Conservation (phyloP, 2,329 filamentous ascomycete genomes). For the Mariannaea elegans region DNA sequence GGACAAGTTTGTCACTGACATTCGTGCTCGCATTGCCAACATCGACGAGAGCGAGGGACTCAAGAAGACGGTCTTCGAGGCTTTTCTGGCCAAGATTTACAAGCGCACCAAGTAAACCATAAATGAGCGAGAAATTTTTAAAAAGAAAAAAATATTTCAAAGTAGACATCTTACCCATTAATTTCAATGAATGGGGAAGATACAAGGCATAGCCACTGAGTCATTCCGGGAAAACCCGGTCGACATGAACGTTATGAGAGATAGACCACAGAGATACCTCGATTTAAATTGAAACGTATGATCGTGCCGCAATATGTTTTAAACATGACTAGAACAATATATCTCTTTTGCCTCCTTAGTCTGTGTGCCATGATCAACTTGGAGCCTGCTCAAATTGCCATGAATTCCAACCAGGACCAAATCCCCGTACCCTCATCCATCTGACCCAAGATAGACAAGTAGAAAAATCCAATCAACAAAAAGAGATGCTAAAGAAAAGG, state of each 20-base stretch:
- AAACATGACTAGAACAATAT: constrained; percentile 10
- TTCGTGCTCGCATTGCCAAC: constrained; percentile 77
- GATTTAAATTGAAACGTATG: constrained; percentile 4
- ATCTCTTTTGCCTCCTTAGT: constrained; percentile 10
- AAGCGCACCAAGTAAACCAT: constrained; percentile 85
- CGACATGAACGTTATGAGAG: constrained; percentile 15
- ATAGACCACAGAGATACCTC: constrained; percentile 7
- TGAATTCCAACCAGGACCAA: background rate
- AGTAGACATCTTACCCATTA: background rate
- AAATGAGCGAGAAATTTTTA: too few relatives aligned
- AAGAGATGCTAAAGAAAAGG: constrained; percentile 1
- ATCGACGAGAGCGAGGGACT: constrained; percentile 89
- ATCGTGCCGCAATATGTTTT: constrained; percentile 3
- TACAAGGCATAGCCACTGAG: background rate
- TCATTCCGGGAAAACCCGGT: background rate
- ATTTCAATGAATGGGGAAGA: background rate
- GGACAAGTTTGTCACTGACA: constrained; percentile 82
- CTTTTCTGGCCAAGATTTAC: constrained; percentile 96
- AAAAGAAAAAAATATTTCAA: constrained; percentile 12
- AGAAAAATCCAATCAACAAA: background rate
- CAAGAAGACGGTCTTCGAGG: constrained; percentile 89
- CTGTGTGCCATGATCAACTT: constrained; percentile 8
- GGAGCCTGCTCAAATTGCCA: constrained; percentile 24
- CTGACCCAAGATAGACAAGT: constrained; percentile 13
- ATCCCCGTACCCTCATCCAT: background rate